Percentiles rank a stretch among this genome's conserved stretches.
phyloP scores from a whole-genome alignment of 1,284 basidiomycete genomes.

The Ceratorhiza oryzae-sativae region DNA sequence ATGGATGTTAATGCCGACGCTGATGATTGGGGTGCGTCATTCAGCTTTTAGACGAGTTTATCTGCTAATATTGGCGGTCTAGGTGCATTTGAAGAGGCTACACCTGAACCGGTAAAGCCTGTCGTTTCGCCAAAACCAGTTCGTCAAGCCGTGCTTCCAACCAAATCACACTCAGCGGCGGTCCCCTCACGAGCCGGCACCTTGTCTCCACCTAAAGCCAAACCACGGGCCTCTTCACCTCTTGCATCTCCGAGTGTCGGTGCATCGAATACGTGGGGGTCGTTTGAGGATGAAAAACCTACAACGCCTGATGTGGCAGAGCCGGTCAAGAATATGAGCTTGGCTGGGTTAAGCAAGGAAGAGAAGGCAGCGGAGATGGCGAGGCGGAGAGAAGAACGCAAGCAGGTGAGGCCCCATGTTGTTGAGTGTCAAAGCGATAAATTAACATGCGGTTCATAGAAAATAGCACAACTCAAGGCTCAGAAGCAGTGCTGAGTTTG shows the following conservation, averaged over 20 bases:
- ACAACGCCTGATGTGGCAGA: slow-evolving; percentile 41
- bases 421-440: slow-evolving; percentile 6
- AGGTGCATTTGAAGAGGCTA: slow-evolving; percentile 87
- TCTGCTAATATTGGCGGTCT: not conserved
- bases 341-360: slow-evolving; percentile 72
- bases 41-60: slow-evolving; percentile 22
- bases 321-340: slow-evolving; percentile 49
- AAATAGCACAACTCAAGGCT: slow-evolving; percentile 63
- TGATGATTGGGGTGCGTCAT: slow-evolving; percentile 83
- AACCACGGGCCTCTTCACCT: slow-evolving; percentile 30
- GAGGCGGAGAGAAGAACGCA: slow-evolving; percentile 84
- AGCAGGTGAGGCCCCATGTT: slow-evolving; percentile 62
- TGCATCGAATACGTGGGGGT: slow-evolving; percentile 35
- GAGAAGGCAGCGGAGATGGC: slow-evolving; percentile 91
- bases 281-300: slow-evolving; percentile 41
- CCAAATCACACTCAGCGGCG: slow-evolving; percentile 25
- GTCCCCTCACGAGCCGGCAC: slow-evolving; percentile 10
- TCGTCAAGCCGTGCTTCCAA: slow-evolving; percentile 5
- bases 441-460: slow-evolving; percentile 21
- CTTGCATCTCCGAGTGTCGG: slow-evolving; percentile 19
- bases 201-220: slow-evolving; percentile 23
- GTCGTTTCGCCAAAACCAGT: slow-evolving; percentile 40
- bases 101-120: slow-evolving; percentile 45
- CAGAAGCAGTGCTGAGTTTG: slow-evolving; percentile 56
- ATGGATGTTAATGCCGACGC: slow-evolving; percentile 92